A percentile compares a stretch with the other conserved stretches of the same genome.
phyloP scores from a whole-genome alignment of 768 basidiomycete species.

The Hortiboletus campestris region DNA sequence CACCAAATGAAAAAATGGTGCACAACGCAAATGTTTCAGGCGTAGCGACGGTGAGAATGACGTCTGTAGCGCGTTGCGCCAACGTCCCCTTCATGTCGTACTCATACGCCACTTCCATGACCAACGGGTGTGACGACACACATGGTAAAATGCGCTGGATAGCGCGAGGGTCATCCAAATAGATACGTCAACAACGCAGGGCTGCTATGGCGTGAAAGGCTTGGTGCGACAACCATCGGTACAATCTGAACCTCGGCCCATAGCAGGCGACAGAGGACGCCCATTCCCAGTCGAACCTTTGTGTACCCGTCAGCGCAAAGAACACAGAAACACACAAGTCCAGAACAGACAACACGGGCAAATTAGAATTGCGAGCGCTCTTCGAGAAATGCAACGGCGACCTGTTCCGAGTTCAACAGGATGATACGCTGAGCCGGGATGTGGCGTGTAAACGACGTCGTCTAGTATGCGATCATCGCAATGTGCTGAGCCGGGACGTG shows the following conservation, averaged over 20 bases:
- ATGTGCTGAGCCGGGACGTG: too few species aligned
- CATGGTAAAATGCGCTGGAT: neutral
- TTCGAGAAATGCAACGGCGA: slow-evolving; percentile 48
- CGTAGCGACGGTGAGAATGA: neutral
- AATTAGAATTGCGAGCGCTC: slow-evolving; percentile 47
- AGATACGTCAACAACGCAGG: slow-evolving; percentile 4
- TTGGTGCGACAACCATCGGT: slow-evolving; percentile 22
- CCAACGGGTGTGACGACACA: neutral
- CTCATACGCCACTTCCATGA: slow-evolving; percentile 16
- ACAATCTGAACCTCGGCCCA: slow-evolving; percentile 21
- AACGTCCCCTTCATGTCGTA: slow-evolving; percentile 6
- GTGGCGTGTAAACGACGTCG: slow-evolving; percentile 2
- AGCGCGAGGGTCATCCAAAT: slow-evolving; percentile 8
- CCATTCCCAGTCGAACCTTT: slow-evolving; percentile 23
- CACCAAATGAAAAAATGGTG: slow-evolving; percentile 14
- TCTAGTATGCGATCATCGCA: neutral
- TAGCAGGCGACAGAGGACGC: slow-evolving; percentile 14
- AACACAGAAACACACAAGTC: neutral
- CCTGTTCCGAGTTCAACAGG: slow-evolving; percentile 47
- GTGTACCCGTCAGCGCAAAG: neutral
- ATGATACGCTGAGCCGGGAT: slow-evolving; percentile 47
- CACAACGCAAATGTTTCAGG: slow-evolving; percentile 3
- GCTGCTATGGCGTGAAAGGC: slow-evolving; percentile 13
- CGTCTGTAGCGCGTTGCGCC: too few species aligned
- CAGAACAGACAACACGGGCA: slow-evolving; percentile 11